Percentiles rank a stretch among this genome's conserved stretches.
phyloP scores from a whole-genome alignment of 2,329 filamentous ascomycete genomes.

The Colletotrichum musicola region DNA sequence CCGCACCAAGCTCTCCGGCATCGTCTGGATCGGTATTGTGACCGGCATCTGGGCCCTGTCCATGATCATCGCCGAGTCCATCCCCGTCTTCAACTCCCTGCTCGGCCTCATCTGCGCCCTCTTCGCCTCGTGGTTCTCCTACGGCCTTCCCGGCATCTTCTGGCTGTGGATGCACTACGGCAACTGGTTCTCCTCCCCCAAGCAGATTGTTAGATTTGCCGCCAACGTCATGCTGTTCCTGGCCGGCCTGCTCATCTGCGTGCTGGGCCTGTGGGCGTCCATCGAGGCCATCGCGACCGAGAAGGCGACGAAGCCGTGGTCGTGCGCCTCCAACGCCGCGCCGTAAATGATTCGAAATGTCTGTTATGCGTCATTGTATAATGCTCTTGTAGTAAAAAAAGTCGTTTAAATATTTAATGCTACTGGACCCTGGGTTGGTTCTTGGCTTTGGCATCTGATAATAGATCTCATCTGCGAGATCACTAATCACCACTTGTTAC shows the following conservation, averaged over 20 bases:
- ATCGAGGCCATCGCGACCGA: slow-evolving; percentile 51
- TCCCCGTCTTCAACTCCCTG: slow-evolving; percentile 77
- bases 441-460: too few species aligned
- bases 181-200: slow-evolving; percentile 51
- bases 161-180: slow-evolving; percentile 63
- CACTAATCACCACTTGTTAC: too few species aligned
- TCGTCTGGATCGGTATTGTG: slow-evolving; percentile 71
- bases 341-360: neutral
- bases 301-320: slow-evolving; percentile 50
- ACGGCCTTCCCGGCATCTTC: slow-evolving; percentile 60
- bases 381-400: slow-evolving; percentile 13
- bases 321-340: slow-evolving; percentile 48
- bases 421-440: neutral
- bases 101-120: slow-evolving; percentile 72
- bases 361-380: neutral
- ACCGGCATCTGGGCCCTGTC: slow-evolving; percentile 69
- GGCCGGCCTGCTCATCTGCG: slow-evolving; percentile 51
- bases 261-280: slow-evolving; percentile 55
- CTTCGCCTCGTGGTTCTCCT: slow-evolving; percentile 77
- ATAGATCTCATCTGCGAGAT: too few species aligned
- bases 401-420: neutral
- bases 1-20: slow-evolving; percentile 62
- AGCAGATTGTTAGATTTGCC: slow-evolving; percentile 48
- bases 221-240: slow-evolving; percentile 50
- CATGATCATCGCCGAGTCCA: slow-evolving; percentile 76